Evolutionary conservation across 345 rosid genomes (phyloP), one percentile per base, ranked within the genome.

Genomic region (Hibiscus mutabilis): DNA sequence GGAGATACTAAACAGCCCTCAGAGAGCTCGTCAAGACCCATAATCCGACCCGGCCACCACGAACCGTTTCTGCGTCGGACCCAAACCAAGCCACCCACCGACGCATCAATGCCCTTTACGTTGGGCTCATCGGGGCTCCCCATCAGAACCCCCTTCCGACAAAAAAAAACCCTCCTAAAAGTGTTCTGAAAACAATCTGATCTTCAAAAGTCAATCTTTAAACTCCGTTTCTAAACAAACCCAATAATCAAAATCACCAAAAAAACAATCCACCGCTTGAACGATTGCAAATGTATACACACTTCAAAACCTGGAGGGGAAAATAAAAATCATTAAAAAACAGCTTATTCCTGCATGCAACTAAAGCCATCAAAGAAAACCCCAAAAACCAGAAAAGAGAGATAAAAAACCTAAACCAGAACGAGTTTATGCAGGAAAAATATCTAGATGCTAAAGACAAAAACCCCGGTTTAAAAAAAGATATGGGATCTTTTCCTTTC

Each of bases 31-130:
- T 92, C 88, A 12, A 80, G 80, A 59, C 86, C 81, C 84, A 96
- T 76, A 75, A 87, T 89, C 82, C 87, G 89, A 60, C 97, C 99
- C 0, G 99, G 99, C 99, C 99, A 96, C 99, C 99, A 96, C 11
- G 99, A 91, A 33, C 98, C 98, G 78, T 96, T 96, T 76, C 99
- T 81, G 55, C 98, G 88, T 14, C 97, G 91, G 58, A 96, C 98
- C 99, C 99, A 96, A 31, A 96, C 99, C 81, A 96, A 82, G 61
- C 93, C 84, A 15, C 99, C 99, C 44, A 96, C 92, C 6, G 96
- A 86, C 24, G 85, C 84, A 78, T 96, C 92, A 82, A 92, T 87
- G 74, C 80, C 87, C 82, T 78, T 80, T 75, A 72, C 66, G 74
- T 79, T 79, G 76, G 73, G 79, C 81, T 84, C 98, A 72, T 83